Conservation (phyloP, 1,139 yeast genomes). For the Sugiyamaella sp. region DNA sequence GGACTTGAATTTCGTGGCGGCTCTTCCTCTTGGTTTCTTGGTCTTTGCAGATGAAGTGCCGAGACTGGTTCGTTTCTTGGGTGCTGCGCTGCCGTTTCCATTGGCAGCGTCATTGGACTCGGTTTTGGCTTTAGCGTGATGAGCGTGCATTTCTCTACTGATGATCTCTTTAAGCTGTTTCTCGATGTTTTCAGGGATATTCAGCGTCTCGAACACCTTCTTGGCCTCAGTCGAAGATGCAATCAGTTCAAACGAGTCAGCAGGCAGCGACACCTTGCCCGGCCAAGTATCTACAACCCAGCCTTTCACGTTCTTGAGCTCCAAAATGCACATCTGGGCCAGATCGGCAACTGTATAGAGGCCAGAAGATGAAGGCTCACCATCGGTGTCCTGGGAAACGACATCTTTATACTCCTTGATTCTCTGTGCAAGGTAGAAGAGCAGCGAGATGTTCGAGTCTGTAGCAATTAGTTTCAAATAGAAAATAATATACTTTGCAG, state of each 20-base stretch:
- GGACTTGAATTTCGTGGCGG: slow-evolving; percentile 10
- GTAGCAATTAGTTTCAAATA: slow-evolving; percentile 64
- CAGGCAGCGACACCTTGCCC: slow-evolving; percentile 67
- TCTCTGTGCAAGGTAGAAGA: slow-evolving; percentile 77
- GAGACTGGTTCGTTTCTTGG: neutral
- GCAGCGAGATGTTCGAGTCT: slow-evolving; percentile 67
- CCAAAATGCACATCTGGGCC: slow-evolving; percentile 65
- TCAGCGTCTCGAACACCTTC: slow-evolving; percentile 45
- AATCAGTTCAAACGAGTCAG: slow-evolving; percentile 67
- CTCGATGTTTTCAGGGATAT: slow-evolving; percentile 49
- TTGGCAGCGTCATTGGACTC: slow-evolving; percentile 2
- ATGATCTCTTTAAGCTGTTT: slow-evolving; percentile 26
- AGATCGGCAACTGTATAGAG: slow-evolving; percentile 74
- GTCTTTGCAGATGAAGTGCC: neutral
- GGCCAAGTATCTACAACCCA: slow-evolving; percentile 86
- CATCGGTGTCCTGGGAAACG: slow-evolving; percentile 28
- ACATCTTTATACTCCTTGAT: slow-evolving; percentile 76
- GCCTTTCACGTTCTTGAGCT: slow-evolving; percentile 55
- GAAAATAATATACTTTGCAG: slow-evolving; percentile 55
- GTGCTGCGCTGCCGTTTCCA: neutral
- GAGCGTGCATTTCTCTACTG: slow-evolving; percentile 10
- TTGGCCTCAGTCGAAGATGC: slow-evolving; percentile 38
- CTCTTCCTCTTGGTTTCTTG: slow-evolving; percentile 2
- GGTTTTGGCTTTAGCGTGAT: slow-evolving; percentile 9
- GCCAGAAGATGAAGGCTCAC: slow-evolving; percentile 43